Conservation (phyloP, 2,329 filamentous ascomycete species). For the Fulvia fulva region DNA sequence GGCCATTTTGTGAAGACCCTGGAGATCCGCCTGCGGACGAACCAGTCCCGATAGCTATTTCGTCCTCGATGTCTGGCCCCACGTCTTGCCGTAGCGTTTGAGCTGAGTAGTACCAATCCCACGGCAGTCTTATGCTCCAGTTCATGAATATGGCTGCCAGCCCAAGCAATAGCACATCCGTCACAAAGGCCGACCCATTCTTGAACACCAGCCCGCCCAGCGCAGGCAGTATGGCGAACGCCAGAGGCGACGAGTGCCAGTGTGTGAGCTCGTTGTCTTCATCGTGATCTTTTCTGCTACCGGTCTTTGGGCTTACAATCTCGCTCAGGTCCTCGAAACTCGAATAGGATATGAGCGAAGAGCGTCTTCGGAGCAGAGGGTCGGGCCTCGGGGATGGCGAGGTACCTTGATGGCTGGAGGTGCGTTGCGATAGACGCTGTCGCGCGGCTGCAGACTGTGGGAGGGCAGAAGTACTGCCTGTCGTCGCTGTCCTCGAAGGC, state of each 20-base stretch:
- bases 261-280: slow-evolving; percentile 55
- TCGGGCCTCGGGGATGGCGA: slow-evolving; percentile 23
- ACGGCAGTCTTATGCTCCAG: slow-evolving; percentile 86
- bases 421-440: slow-evolving; percentile 20
- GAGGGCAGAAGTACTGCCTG: slow-evolving; percentile 1
- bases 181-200: slow-evolving; percentile 77
- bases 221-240: slow-evolving; percentile 79
- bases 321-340: slow-evolving; percentile 69
- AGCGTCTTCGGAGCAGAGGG: slow-evolving; percentile 52
- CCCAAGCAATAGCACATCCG: slow-evolving; percentile 75
- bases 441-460: slow-evolving; percentile 17
- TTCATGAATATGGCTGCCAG: slow-evolving; percentile 83
- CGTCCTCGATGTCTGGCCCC: slow-evolving; percentile 18
- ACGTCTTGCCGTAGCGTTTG: slow-evolving; percentile 34
- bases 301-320: slow-evolving; percentile 52
- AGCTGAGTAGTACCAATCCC: slow-evolving; percentile 59
- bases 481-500: slow-evolving; percentile 7
- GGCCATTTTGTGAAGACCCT: slow-evolving; percentile 8
- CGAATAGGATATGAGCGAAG: slow-evolving; percentile 74
- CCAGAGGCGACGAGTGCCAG: slow-evolving; percentile 77
- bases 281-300: slow-evolving; percentile 32
- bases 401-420: slow-evolving; percentile 12
- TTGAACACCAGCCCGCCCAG: slow-evolving; percentile 80
- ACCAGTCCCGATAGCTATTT: slow-evolving; percentile 23
- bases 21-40: slow-evolving; percentile 21